Conservation (phyloP, 371 early-diverging fungal species). For the Rhizopus delemar region DNA sequence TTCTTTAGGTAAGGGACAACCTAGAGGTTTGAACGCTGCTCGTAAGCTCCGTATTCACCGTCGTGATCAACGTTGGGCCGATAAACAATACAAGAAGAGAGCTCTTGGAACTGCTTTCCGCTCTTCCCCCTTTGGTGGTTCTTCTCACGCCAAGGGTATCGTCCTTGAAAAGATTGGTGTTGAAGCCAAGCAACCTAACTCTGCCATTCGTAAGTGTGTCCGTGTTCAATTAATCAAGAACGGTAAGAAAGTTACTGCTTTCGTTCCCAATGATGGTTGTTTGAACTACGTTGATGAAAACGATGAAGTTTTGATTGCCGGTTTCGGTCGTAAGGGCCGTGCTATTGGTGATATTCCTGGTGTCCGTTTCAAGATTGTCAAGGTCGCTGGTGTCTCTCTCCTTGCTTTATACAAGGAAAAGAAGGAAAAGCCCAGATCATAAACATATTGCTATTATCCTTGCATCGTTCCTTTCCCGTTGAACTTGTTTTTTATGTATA, state of each 20-base stretch:
- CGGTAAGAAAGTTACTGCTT: slow-evolving; percentile 99
- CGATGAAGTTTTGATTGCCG: slow-evolving; percentile 95
- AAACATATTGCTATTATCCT: slow-evolving; percentile 34
- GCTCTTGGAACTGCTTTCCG: slow-evolving; percentile 98
- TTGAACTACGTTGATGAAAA: slow-evolving; percentile 98
- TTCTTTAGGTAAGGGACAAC: slow-evolving; percentile 84
- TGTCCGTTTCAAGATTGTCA: slow-evolving; percentile 99
- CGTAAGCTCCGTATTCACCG: slow-evolving; percentile 97
- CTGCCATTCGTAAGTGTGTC: slow-evolving; percentile 99
- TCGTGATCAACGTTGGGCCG: slow-evolving; percentile 99
- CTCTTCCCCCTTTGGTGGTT: slow-evolving; percentile 97
- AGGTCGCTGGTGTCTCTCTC: slow-evolving; percentile 99
- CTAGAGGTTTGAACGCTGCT: slow-evolving; percentile 98
- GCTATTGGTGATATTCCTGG: slow-evolving; percentile 99
- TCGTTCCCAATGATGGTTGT: slow-evolving; percentile 99
- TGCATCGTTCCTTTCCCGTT: no score
- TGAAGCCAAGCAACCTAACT: slow-evolving; percentile 99
- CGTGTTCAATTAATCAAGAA: slow-evolving; percentile 99
- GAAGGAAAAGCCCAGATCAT: slow-evolving; percentile 99
- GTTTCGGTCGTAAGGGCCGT: slow-evolving; percentile 91
- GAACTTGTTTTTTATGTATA: background rate
- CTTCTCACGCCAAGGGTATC: slow-evolving; percentile 99
- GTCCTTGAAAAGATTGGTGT: slow-evolving; percentile 99
- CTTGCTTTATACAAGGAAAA: slow-evolving; percentile 99
- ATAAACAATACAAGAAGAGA: slow-evolving; percentile 98